Evolutionary conservation across 2,329 filamentous ascomycete genomes (phyloP).

Genomic region (Xylaria sp.): DNA sequence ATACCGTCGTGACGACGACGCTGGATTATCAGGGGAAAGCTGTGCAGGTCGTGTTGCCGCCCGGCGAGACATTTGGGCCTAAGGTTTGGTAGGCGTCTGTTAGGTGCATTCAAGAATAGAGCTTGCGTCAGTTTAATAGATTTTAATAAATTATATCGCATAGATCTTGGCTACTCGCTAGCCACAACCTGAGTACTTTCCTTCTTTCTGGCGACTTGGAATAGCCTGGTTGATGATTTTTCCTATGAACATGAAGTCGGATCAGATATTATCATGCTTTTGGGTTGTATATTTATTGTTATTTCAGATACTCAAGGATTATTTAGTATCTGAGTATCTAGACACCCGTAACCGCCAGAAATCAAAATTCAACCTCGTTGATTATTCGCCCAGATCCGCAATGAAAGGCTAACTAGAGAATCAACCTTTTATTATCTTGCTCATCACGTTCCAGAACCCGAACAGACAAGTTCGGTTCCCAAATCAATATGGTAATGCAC

Average conservation of each 20-base stretch:
- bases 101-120: background rate
- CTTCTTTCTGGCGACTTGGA: too few species aligned
- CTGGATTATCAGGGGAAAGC: constrained; percentile 71
- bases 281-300: too few species aligned
- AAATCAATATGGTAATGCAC: background rate
- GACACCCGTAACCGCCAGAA: too few species aligned
- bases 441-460: background rate
- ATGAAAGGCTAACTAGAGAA: too few species aligned
- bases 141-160: background rate
- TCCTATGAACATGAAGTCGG: too few species aligned
- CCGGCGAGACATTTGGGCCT: constrained; percentile 72
- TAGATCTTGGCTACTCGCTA: background rate
- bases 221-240: too few species aligned
- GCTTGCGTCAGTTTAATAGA: background rate
- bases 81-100: constrained; percentile 57
- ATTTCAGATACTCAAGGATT: too few species aligned
- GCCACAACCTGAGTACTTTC: background rate
- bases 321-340: too few species aligned
- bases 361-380: too few species aligned
- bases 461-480: background rate
- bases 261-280: too few species aligned
- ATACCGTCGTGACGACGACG: constrained; percentile 66
- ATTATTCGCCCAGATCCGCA: too few species aligned
- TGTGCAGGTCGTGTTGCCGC: constrained; percentile 62
- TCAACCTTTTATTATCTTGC: background rate